Conservation (phyloP, 257 asterid genomes). For the Agastache rugosa region DNA sequence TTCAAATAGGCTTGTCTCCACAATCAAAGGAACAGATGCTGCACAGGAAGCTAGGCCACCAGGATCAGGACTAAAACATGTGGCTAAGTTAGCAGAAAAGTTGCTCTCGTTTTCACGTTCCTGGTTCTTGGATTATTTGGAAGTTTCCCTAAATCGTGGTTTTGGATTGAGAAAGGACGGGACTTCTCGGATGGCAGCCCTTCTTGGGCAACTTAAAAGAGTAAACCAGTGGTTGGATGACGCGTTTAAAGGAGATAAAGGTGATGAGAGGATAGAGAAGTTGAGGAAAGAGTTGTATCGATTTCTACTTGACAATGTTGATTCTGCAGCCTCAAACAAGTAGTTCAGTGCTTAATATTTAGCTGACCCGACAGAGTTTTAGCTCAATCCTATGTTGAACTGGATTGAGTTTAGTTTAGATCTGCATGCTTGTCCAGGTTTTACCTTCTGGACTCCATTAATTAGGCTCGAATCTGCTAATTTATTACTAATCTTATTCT, state of each 20-base stretch:
- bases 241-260: conserved; percentile 44
- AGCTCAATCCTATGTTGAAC: not conserved
- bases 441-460: conserved; percentile 22
- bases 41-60: conserved; percentile 41
- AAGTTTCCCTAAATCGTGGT: conserved; percentile 52
- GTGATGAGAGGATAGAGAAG: conserved; percentile 61
- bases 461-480: conserved; percentile 1
- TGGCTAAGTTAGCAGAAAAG: conserved; percentile 62
- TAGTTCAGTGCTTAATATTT: conserved; percentile 29
- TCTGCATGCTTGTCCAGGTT: conserved; percentile 8
- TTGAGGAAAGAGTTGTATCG: conserved; percentile 66
- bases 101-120: conserved; percentile 56
- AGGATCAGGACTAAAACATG: conserved; percentile 59
- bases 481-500: conserved; percentile 3
- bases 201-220: conserved; percentile 84
- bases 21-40: conserved; percentile 36
- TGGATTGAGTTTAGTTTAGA: conserved; percentile 29
- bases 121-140: conserved; percentile 83
- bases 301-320: conserved; percentile 73
- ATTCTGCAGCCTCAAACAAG: conserved; percentile 57
- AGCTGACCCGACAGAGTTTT: conserved; percentile 21
- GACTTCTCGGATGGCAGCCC: conserved; percentile 48
- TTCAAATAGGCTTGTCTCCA: conserved; percentile 39
- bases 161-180: conserved; percentile 50
- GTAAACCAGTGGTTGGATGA: conserved; percentile 81